Evolutionary conservation across 148 eudicot genomes (phyloP).

Genomic region (Rhododendron vialii): DNA sequence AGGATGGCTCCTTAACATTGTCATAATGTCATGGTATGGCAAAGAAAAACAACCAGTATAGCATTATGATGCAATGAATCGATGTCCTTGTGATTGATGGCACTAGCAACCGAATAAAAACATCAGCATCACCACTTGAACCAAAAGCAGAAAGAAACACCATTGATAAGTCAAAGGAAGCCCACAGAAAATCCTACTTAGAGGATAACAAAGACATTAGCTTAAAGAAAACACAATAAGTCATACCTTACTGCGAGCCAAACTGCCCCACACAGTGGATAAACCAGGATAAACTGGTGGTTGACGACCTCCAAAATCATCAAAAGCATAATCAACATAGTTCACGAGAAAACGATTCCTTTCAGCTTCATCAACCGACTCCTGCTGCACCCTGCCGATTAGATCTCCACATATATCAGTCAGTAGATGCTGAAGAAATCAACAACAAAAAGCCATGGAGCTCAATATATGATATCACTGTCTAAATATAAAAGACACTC

Average conservation of each 20-base stretch:
- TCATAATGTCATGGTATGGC: not conserved
- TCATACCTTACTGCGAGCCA: constrained; percentile 98
- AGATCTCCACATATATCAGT: not conserved
- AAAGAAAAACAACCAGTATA: not conserved
- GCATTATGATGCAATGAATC: not conserved
- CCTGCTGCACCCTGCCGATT: constrained; percentile 86
- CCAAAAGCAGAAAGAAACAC: not conserved
- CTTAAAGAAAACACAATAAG: not conserved
- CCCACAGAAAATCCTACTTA: not conserved
- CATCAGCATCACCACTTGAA: not conserved
- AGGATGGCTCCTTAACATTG: not conserved
- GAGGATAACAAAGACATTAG: not conserved
- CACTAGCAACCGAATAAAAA: not conserved
- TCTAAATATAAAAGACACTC: not conserved
- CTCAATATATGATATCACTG: not conserved
- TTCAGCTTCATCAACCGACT: constrained; percentile 97
- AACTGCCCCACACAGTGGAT: constrained; percentile 99
- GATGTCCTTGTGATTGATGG: not conserved
- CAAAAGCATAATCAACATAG: constrained; percentile 92
- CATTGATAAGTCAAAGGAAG: not conserved
- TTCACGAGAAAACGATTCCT: constrained; percentile 69
- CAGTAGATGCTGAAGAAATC: not conserved
- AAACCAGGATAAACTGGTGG: constrained; percentile 97
- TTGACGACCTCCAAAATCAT: constrained; percentile 98
- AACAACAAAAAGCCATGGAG: not conserved